A percentile compares a stretch with the other conserved stretches of the same genome.
These are phyloP conservation scores for Gracilariopsis chorda DNA, from an alignment of 23 red algal genomes.

Conservation along the genomic window DNA sequence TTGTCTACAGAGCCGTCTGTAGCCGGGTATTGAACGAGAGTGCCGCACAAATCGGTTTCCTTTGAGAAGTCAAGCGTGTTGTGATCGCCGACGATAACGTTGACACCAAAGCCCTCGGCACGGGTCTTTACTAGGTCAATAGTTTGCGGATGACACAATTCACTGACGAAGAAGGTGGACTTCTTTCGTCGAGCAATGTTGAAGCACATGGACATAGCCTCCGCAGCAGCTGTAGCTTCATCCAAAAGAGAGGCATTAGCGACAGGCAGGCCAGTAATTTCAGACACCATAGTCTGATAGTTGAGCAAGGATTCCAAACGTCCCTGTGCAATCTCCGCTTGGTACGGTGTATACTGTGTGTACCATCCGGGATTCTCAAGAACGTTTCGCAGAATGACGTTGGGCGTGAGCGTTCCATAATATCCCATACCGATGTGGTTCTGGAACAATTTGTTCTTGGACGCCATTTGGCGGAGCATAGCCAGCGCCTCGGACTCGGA, in stretches of 20 bases:
- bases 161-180: constrained; percentile 78
- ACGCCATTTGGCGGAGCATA: constrained; percentile 69
- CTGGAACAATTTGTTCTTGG: constrained; percentile 79
- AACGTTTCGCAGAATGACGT: constrained; percentile 89
- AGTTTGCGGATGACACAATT: constrained; percentile 90
- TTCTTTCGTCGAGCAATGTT: constrained; percentile 83
- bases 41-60: constrained; percentile 65
- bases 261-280: constrained; percentile 96
- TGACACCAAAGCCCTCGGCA: constrained; percentile 90
- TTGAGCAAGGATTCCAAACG: constrained; percentile 97
- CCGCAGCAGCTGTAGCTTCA: constrained; percentile 95
- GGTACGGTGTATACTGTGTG: constrained; percentile 99
- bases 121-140: constrained; percentile 85
- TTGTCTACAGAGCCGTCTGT: constrained; percentile 84
- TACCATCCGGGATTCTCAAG: constrained; percentile 99
- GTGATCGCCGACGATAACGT: constrained; percentile 78
- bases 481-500: constrained; percentile 93
- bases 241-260: constrained; percentile 94
- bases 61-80: constrained; percentile 44
- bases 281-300: constrained; percentile 98
- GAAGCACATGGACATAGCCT: constrained; percentile 98
- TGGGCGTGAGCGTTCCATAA: constrained; percentile 86
- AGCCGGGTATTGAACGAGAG: constrained; percentile 93
- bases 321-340: constrained; percentile 98
- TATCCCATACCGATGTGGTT: constrained; percentile 99